A percentile compares a stretch with the other conserved stretches of the same genome.
These are phyloP conservation scores for Polysphondylium violaceum DNA, from an alignment of 78 protist genomes.

Conservation along the genomic window DNA sequence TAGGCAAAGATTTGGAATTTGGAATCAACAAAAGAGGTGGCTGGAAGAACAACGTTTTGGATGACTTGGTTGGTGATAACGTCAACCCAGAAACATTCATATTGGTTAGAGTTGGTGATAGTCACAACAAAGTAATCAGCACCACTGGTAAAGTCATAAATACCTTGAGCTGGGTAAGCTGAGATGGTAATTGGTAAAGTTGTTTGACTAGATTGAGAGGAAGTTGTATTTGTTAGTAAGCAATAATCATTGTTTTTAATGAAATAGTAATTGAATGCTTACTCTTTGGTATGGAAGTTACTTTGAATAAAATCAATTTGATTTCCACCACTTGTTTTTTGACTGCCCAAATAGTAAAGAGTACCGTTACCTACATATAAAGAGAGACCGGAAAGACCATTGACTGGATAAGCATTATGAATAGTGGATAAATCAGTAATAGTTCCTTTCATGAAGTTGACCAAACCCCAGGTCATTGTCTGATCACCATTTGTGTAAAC, in stretches of 20 bases:
- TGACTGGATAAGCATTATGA: not conserved
- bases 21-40: not conserved
- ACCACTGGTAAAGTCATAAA: not conserved
- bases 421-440: not conserved
- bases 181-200: not conserved
- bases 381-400: not conserved
- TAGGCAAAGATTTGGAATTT: not conserved
- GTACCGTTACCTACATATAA: not conserved
- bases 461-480: not conserved
- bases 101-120: not conserved
- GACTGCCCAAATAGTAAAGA: not conserved
- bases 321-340: not conserved
- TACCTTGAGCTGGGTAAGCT: not conserved
- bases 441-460: not conserved
- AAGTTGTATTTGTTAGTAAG: not conserved
- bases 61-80: not conserved
- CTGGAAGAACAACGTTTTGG: not conserved
- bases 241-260: no score
- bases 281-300: not conserved
- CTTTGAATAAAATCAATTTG: not conserved
- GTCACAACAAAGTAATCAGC: not conserved
- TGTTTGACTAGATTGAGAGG: not conserved
- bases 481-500: not conserved
- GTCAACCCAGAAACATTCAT: not conserved
- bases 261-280: not conserved